Evolutionary conservation across 495 filamentous ascomycete species (phyloP), one percentile per base, ranked within the genome.

Genomic region (Penicillium fimorum): DNA sequence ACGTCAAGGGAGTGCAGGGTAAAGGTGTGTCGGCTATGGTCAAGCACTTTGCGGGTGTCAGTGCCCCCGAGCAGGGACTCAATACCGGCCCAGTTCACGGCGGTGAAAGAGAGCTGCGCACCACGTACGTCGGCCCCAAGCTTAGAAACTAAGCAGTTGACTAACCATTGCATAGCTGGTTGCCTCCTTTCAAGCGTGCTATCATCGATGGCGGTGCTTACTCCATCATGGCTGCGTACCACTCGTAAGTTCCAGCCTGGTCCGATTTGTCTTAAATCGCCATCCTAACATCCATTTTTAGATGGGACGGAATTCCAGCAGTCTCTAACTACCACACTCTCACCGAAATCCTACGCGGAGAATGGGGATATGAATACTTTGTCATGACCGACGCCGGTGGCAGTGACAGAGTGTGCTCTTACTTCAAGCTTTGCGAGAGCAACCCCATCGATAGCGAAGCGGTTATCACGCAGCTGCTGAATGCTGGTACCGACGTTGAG

Each of bases 401-500:
- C 18, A 86, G 84, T 6, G 85, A 89, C 69, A 76, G 87, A 56
- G 61, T 88, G 1, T 87, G 85, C 62, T 76, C 72, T 11, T 72
- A 78, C 11, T 88, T 89, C 68, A 78, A 80, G 41, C 77, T 87
- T 66, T 90, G 85, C 57, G 58, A 72, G 46, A 70, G 70, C 17
- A 62, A 76, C 7, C 83, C 83, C 0, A 80, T 85, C 33, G 87
- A 89, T 51, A 82, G 76, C 47, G 78, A 80, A 41, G 76, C 83
- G 2, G 72, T 89, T 4, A 81, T 78, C 6, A 63, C 76, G 43
- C 68, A 78, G 48, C 82, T 81, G 6, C 74, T 89, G 35, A 80
- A 80, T 5, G 84, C 87, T 13, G 86, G 87, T n/a, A 84, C 82
- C 46, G 85, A 88, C 55, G 81, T 86, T n/a, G 87, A 89, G 60